Evolutionary conservation across 805 yeast genomes (phyloP).

Genomic region (Wickerhamiella allomyrinae): DNA sequence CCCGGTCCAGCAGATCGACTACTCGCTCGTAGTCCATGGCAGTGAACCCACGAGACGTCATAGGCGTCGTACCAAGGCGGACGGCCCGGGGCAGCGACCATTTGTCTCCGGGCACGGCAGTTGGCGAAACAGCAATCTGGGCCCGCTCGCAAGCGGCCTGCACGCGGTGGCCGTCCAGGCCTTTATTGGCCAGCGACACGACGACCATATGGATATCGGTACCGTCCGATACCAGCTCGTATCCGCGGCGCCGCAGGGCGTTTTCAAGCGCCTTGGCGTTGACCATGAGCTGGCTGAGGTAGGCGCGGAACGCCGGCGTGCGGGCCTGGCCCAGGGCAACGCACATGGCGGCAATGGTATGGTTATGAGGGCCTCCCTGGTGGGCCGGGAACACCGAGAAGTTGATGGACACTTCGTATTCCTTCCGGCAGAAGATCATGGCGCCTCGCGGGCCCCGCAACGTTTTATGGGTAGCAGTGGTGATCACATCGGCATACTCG

Average conservation of each 20-base stretch:
- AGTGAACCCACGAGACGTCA: slow-evolving; percentile 93
- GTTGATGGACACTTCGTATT: slow-evolving; percentile 86
- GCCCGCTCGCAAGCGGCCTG: slow-evolving; percentile 89
- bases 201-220: slow-evolving; percentile 96
- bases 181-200: slow-evolving; percentile 63
- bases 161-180: slow-evolving; percentile 90
- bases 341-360: slow-evolving; percentile 93
- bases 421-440: slow-evolving; percentile 95
- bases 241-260: slow-evolving; percentile 57
- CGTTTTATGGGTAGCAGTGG: slow-evolving; percentile 97
- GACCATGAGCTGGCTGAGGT: slow-evolving; percentile 73
- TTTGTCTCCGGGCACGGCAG: slow-evolving; percentile 95
- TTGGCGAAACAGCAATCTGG: slow-evolving; percentile 90
- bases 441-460: slow-evolving; percentile 99
- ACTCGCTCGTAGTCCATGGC: slow-evolving; percentile 72
- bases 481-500: slow-evolving; percentile 92
- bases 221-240: slow-evolving; percentile 80
- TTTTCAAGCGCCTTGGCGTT: slow-evolving; percentile 74
- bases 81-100: slow-evolving; percentile 94
- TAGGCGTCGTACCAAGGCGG: slow-evolving; percentile 95
- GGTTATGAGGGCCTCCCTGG: slow-evolving; percentile 99
- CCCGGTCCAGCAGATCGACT: slow-evolving; percentile 62
- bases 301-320: slow-evolving; percentile 77
- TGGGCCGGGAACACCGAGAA: slow-evolving; percentile 99
- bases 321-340: slow-evolving; percentile 91